These are phyloP conservation scores for Blastocystis hominis DNA, from an alignment of 352 stramenopile genomes.

Conservation along the genomic window DNA sequence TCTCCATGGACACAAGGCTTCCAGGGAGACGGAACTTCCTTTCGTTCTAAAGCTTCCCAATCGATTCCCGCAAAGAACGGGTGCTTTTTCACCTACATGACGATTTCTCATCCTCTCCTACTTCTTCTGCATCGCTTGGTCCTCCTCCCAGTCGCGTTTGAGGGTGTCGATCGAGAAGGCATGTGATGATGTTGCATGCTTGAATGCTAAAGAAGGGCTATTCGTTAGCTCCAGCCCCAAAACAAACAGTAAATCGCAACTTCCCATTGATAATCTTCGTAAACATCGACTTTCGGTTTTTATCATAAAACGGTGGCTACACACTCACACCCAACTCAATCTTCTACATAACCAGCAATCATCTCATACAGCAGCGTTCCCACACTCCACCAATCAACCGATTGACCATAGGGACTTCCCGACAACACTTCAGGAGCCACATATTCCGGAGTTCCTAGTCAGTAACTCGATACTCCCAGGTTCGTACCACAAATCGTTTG, in stretches of 20 bases:
- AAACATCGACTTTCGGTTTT: slow-evolving; percentile 84
- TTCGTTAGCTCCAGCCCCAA: background rate
- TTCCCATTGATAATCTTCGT: slow-evolving; percentile 71
- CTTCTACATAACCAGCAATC: slow-evolving; percentile 69
- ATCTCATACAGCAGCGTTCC: slow-evolving; percentile 82
- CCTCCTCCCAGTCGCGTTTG: background rate
- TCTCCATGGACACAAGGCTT: slow-evolving; percentile 62
- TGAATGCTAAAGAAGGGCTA: background rate
- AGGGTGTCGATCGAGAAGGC: slow-evolving; percentile 31
- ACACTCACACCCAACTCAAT: slow-evolving; percentile 59
- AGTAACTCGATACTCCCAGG: slow-evolving; percentile 74
- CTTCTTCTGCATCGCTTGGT: slow-evolving; percentile 35
- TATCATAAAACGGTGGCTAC: slow-evolving; percentile 83
- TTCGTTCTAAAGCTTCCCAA: slow-evolving; percentile 72
- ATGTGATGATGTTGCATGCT: slow-evolving; percentile 16
- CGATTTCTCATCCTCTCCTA: background rate
- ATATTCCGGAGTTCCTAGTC: slow-evolving; percentile 76
- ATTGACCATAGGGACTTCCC: slow-evolving; percentile 62
- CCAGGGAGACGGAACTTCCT: slow-evolving; percentile 78
- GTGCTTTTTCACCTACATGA: slow-evolving; percentile 69
- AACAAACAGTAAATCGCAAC: background rate
- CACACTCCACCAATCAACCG: slow-evolving; percentile 79
- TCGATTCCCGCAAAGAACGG: slow-evolving; percentile 74
- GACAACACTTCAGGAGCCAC: slow-evolving; percentile 77
- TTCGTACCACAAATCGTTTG: slow-evolving; percentile 68